Base-by-base conservation (phyloP, 1,284 basidiomycete genomes). In the Apiotrichum porosum region DNA sequence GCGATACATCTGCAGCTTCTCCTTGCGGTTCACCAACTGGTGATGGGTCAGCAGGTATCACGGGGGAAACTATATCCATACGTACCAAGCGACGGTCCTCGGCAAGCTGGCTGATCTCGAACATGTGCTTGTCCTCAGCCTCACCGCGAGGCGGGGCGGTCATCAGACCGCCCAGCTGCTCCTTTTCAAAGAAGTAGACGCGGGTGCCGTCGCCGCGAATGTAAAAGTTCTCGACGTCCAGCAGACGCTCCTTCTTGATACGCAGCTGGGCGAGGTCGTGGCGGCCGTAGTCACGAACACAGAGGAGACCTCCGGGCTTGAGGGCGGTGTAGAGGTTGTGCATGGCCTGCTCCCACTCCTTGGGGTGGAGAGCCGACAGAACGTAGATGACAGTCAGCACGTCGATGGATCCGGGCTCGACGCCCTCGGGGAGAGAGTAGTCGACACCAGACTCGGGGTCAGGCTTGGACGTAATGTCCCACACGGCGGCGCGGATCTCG, bases 141-240 rank as follows among this genome's bases (percentile, higher is more conserved):
- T 21, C 28, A 14, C 31, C 47, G 13, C 43, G 42, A 12, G 63
- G 77, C 1, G 76, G 66, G 2, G 84, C 84, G 1, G 86, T 87
- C 65, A 94, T 87, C 43, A 94, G 77, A 31, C 82, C 68, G 0
- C 85, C 81, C 0, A 95, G 75, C 69, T 95, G 89, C 60, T 92
- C 89, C 88, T 62, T 61, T 18, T 58, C 86, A 62, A 97, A 97
- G 69, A 95, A 97, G 71, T 95, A 97, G 0, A 97, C 93, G 30
- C 95, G 78, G 0, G 94, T 98, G 57, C 93, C 94, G 72, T 98
- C 94, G 1, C 94, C 94, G 39, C 94, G 81, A 42, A 93, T 85
- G 63, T 97, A 97, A 56, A 94, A 88, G 68, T 94, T 93, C 42
- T 94, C 90, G 54, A 91, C 88, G 65, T 91, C 93, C 14, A 98